Base-by-base conservation (phyloP, 2,329 filamentous ascomycete genomes). In the Zymoseptoria tritici region DNA sequence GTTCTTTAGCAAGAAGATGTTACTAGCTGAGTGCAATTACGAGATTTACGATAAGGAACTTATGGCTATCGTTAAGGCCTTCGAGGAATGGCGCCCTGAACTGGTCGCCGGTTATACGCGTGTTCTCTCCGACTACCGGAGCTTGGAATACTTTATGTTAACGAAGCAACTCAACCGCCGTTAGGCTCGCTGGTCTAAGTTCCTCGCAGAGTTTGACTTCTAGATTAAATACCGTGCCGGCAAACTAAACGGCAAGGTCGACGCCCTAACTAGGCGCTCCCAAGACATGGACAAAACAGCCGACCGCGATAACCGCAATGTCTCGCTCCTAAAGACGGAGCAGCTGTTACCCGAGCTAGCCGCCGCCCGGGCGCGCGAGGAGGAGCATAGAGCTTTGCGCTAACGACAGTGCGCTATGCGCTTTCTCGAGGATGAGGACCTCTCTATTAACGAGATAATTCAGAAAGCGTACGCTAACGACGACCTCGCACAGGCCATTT, bases 41-140 rank as follows among this genome's bases (percentile, higher is more conserved):
- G 31, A 71, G 24, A 74, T 73, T 9, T 64, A 75, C 54, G 62
- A 75, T 55, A 72, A 75, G 56, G 72, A 75, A 64, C 61, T 76
- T 1, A 53, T 75, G 6, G 70, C 71, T 5, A 71, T 76, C 42
- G 57, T 75, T 1, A n/a, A 57, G n/a, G 53, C 58, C 19, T 65
- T 74, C 16, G 52, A 71, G 54, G 49, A 70, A 54, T 74, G 61
- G 67, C 5, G 61, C 16, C 56, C 61, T 22, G 58, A 71, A 16
- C 8, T 49, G 50, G 59, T 71, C 1, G 56, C 65, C 52, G 54
- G 56, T 9, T 24, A 49, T 22, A 57, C 66, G 7, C 54, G 64
- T 29, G 63, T 75, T 0, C 57, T 69, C 11, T 68, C 64, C 1
- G 62, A 75, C 60, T 62, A 75, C 61, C 61, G 67, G 22, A 68